phyloP scores from a whole-genome alignment of 345 rosid species.

The Noccaea caerulescens region DNA sequence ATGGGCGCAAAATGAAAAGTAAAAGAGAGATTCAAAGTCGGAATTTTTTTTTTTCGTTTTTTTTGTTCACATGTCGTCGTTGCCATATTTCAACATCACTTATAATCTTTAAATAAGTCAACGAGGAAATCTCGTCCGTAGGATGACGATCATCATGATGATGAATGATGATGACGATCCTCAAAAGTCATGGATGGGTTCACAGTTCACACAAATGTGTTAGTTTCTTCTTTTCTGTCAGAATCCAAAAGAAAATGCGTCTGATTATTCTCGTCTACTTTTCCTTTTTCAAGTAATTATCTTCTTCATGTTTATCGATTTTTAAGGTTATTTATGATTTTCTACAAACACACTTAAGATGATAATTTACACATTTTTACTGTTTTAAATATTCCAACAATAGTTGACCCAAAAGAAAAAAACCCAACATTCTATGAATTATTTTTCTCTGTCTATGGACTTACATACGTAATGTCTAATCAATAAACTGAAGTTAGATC shows the following conservation, averaged over 20 bases:
- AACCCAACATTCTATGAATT: neutral
- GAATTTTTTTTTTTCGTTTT: neutral
- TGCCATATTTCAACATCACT: slow-evolving; percentile 38
- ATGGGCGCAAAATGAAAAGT: slow-evolving; percentile 27
- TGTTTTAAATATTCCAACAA: too few relatives aligned
- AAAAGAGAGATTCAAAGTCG: slow-evolving; percentile 33
- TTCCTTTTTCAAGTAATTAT: neutral
- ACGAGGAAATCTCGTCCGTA: slow-evolving; percentile 39
- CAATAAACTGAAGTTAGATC: neutral
- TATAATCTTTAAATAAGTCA: slow-evolving; percentile 39
- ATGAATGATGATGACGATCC: slow-evolving; percentile 19
- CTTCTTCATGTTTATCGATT: neutral
- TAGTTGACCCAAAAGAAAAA: too few relatives aligned
- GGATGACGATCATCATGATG: slow-evolving; percentile 22
- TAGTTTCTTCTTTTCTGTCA: slow-evolving; percentile 29
- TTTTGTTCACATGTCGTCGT: slow-evolving; percentile 30
- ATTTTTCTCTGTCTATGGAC: neutral
- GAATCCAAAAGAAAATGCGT: slow-evolving; percentile 6
- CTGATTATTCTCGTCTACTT: neutral
- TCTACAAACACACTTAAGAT: neutral
- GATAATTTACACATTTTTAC: too few relatives aligned
- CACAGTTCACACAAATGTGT: slow-evolving; percentile 18
- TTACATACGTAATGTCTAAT: neutral
- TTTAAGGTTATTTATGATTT: neutral
- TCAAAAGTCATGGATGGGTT: slow-evolving; percentile 38